Percentiles rank a stretch among this genome's conserved stretches.
Evolutionary conservation across 1,139 yeast genomes (phyloP).

Genomic region (Debaryomycetaceae sp.): DNA sequence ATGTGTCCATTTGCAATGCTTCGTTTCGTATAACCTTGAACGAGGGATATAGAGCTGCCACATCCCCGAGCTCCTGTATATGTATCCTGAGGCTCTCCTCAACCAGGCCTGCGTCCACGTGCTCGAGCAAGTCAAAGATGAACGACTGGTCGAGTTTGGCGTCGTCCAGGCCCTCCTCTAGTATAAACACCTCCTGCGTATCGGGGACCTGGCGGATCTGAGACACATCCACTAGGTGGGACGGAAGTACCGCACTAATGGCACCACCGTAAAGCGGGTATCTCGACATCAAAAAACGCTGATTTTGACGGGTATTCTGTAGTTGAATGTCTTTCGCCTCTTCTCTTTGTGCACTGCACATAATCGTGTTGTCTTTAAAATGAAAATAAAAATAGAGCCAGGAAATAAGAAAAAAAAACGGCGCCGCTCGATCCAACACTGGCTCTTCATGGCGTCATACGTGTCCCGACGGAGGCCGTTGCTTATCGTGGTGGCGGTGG

Average conservation of each 20-base stretch:
- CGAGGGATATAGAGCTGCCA: not conserved
- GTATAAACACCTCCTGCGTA: constrained; percentile 77
- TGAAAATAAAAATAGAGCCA: constrained; percentile 1
- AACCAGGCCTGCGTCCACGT: constrained; percentile 36
- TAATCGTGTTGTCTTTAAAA: not conserved
- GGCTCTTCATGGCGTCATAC: constrained; percentile 3
- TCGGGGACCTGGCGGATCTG: constrained; percentile 77
- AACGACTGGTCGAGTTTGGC: constrained; percentile 52
- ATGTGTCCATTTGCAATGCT: constrained; percentile 2
- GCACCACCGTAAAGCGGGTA: constrained; percentile 70
- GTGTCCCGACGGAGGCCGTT: constrained; percentile 20
- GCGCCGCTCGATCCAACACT: not conserved
- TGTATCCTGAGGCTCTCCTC: constrained; percentile 36
- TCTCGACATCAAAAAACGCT: constrained; percentile 2
- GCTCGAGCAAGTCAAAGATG: constrained; percentile 69
- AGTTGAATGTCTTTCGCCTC: not conserved
- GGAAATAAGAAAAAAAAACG: not conserved
- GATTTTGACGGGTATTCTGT: not conserved
- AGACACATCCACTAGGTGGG: constrained; percentile 65
- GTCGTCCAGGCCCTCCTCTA: constrained; percentile 26
- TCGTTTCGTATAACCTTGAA: constrained; percentile 1
- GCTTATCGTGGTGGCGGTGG: constrained; percentile 19
- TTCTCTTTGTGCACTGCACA: not conserved
- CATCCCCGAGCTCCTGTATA: constrained; percentile 28
- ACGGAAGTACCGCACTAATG: constrained; percentile 51